A percentile compares a stretch with the other conserved stretches of the same genome.
Conservation (phyloP, 495 filamentous ascomycete genomes). For the Melanomma pulvis-pyrius region DNA sequence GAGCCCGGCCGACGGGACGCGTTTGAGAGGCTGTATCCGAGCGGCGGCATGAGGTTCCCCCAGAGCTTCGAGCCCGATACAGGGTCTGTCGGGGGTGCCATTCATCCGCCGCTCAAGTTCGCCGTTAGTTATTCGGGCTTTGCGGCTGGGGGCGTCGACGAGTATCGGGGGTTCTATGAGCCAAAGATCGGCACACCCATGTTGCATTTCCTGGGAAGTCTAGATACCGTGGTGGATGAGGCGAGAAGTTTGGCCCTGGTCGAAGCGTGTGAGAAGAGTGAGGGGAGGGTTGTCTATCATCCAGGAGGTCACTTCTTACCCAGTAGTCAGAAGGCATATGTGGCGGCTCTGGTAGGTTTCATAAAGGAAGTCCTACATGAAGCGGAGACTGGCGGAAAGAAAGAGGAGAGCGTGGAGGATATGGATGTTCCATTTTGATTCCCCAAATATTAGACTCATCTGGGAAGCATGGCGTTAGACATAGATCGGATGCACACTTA, state of each 20-base stretch:
- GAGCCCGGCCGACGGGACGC: slow-evolving; percentile 58
- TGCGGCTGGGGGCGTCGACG: slow-evolving; percentile 57
- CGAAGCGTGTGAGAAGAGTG: slow-evolving; percentile 65
- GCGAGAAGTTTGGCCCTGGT: slow-evolving; percentile 64
- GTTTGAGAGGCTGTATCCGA: slow-evolving; percentile 46
- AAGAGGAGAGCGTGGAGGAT: slow-evolving; percentile 58
- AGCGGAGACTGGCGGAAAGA: slow-evolving; percentile 29
- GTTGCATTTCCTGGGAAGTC: slow-evolving; percentile 77
- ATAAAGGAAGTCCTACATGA: slow-evolving; percentile 62
- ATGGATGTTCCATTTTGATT: slow-evolving; percentile 54
- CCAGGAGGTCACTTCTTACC: slow-evolving; percentile 95
- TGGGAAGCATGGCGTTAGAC: slow-evolving; percentile 19
- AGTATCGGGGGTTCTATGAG: slow-evolving; percentile 72
- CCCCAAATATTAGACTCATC: background rate
- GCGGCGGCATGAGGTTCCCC: slow-evolving; percentile 53
- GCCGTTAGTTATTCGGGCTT: slow-evolving; percentile 81
- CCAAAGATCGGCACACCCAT: slow-evolving; percentile 75
- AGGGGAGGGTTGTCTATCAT: slow-evolving; percentile 69
- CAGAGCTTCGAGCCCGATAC: slow-evolving; percentile 52
- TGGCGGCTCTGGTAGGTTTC: slow-evolving; percentile 73
- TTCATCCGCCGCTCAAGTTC: slow-evolving; percentile 71
- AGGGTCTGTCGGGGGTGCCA: slow-evolving; percentile 49
- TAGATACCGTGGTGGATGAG: slow-evolving; percentile 92
- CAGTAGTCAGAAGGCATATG: slow-evolving; percentile 71
- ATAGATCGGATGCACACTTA: slow-evolving; percentile 13